These are phyloP conservation scores for Rhynchosporium graminicola DNA, from an alignment of 2,329 filamentous ascomycete genomes.

Conservation along the genomic window DNA sequence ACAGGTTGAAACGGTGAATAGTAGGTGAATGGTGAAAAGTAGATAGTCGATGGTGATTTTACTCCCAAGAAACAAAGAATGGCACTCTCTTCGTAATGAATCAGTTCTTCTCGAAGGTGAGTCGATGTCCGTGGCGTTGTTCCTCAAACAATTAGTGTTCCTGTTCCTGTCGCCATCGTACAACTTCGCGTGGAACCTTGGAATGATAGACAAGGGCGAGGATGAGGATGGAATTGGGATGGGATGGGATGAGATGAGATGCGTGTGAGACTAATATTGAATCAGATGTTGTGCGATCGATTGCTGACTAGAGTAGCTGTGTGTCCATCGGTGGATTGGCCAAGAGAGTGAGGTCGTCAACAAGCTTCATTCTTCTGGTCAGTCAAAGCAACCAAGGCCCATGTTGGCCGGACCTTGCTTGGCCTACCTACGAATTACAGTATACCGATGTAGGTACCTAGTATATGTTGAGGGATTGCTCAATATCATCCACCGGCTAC, in stretches of 20 bases:
- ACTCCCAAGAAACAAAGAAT: background rate
- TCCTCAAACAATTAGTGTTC: background rate
- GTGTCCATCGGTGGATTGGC: conserved; percentile 1
- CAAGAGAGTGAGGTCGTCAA: conserved; percentile 22
- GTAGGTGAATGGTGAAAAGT: no score
- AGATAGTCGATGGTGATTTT: no score
- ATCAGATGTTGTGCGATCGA: background rate
- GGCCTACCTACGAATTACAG: background rate
- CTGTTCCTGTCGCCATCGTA: background rate
- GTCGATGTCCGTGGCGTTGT: background rate
- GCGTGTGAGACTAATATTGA: conserved; percentile 1
- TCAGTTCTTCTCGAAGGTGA: background rate
- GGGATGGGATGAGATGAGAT: background rate
- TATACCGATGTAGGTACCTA: background rate
- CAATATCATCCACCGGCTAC: conserved; percentile 17
- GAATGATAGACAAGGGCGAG: background rate
- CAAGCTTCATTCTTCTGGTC: conserved; percentile 15
- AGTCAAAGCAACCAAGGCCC: conserved; percentile 12
- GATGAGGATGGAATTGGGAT: no score
- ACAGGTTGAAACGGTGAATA: conserved; percentile 4
- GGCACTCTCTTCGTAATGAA: conserved; percentile 2
- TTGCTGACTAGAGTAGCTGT: background rate
- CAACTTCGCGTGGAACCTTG: conserved; percentile 1
- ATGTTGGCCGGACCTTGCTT: conserved; percentile 4
- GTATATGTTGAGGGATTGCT: background rate